Evolutionary conservation across 306 rosid species (phyloP).

Genomic region (Fragaria vesca): DNA sequence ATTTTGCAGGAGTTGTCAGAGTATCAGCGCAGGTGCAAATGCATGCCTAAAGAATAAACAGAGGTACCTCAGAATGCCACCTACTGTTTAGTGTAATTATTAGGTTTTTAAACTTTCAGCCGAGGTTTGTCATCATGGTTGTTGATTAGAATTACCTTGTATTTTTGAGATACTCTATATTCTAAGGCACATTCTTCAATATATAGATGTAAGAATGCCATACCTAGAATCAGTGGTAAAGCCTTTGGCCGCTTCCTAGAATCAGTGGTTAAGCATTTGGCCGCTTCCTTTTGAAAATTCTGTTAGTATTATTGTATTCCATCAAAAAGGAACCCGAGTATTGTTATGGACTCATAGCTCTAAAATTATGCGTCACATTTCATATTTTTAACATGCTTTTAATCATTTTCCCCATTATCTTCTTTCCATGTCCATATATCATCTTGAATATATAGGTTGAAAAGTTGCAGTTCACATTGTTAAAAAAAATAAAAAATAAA

Average conservation of each 20-base stretch:
- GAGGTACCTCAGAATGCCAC: conserved; percentile 19
- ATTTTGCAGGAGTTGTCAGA: conserved; percentile 80
- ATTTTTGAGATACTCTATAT: conserved; percentile 23
- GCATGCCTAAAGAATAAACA: conserved; percentile 47
- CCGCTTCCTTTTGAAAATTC: conserved; percentile 10
- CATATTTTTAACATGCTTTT: background rate
- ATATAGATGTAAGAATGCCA: conserved; percentile 24
- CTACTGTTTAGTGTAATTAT: conserved; percentile 34
- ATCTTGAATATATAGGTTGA: background rate
- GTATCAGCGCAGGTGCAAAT: conserved; percentile 67
- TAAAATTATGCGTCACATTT: background rate
- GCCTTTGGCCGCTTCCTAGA: background rate
- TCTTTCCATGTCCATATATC: background rate
- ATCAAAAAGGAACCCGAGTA: background rate
- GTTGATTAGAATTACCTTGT: conserved; percentile 28
- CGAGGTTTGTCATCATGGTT: conserved; percentile 26
- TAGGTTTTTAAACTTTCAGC: conserved; percentile 29
- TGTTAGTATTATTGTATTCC: background rate
- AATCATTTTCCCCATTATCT: background rate
- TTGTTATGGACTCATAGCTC: conserved; percentile 4
- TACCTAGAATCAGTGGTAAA: conserved; percentile 17
- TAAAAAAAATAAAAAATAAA: too few relatives aligned
- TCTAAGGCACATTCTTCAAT: conserved; percentile 33
- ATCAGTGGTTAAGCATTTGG: conserved; percentile 14
- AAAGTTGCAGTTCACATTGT: background rate